A percentile compares a stretch with the other conserved stretches of the same genome.
phyloP scores from a whole-genome alignment of 352 stramenopile genomes.

The Pythium brassicae region DNA sequence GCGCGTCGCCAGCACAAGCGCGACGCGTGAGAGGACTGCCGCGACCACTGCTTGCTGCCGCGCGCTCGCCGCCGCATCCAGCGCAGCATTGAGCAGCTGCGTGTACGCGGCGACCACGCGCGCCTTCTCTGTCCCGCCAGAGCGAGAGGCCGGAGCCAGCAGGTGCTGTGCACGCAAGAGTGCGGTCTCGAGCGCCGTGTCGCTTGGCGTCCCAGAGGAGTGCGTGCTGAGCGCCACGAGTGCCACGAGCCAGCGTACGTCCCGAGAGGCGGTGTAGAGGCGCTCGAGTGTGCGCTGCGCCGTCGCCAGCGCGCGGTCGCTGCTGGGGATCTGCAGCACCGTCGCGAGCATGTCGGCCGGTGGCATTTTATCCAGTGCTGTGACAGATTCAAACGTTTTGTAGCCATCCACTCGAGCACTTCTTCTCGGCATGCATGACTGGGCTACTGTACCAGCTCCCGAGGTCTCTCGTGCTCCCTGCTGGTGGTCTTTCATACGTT shows the following conservation, averaged over 20 bases:
- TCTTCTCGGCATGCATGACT: too few relatives aligned
- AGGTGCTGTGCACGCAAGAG: background rate
- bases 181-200: constrained; percentile 3
- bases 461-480: too few relatives aligned
- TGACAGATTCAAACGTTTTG: too few relatives aligned
- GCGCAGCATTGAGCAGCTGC: background rate
- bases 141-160: background rate
- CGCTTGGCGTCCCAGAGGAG: too few relatives aligned
- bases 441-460: too few relatives aligned
- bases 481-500: too few relatives aligned
- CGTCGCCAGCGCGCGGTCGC: background rate
- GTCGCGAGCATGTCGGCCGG: too few relatives aligned
- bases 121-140: background rate
- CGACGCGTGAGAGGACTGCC: constrained; percentile 9
- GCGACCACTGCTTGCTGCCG: background rate
- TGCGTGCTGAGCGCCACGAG: background rate
- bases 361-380: too few relatives aligned
- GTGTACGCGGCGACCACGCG: background rate
- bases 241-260: constrained; percentile 10
- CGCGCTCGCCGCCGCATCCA: background rate
- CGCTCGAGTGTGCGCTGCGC: constrained; percentile 2
- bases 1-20: constrained; percentile 3
- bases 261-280: constrained; percentile 1
- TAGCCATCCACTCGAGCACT: too few relatives aligned
- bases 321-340: too few relatives aligned